These are phyloP conservation scores for Crithidia fasciculata DNA, from an alignment of 208 protist species.

Conservation along the genomic window DNA sequence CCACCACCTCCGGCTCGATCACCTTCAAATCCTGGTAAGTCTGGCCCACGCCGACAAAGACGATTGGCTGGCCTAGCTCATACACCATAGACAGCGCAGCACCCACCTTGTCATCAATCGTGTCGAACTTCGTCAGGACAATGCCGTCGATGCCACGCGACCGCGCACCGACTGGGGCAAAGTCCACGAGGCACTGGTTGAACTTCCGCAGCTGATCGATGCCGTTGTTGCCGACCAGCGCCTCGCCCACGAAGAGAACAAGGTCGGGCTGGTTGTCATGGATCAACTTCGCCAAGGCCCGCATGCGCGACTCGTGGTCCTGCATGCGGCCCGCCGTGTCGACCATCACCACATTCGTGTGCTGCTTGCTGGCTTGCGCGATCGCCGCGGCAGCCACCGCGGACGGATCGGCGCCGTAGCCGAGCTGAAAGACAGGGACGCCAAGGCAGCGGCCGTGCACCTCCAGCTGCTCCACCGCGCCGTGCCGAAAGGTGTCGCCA, in stretches of 20 bases:
- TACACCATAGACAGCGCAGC: slow-evolving; percentile 99
- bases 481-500: slow-evolving; percentile 99
- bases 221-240: slow-evolving; percentile 99
- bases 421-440: slow-evolving; percentile 95
- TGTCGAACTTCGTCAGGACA: slow-evolving; percentile 99
- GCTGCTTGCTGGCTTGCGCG: slow-evolving; percentile 78
- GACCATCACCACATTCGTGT: slow-evolving; percentile 98
- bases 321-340: slow-evolving; percentile 99
- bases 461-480: slow-evolving; percentile 99
- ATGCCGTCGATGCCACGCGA: slow-evolving; percentile 99
- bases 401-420: slow-evolving; percentile 97
- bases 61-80: slow-evolving; percentile 98
- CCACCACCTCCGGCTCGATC: slow-evolving; percentile 96
- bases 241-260: slow-evolving; percentile 99
- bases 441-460: slow-evolving; percentile 94
- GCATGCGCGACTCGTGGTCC: slow-evolving; percentile 99
- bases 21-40: slow-evolving; percentile 97
- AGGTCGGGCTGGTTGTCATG: slow-evolving; percentile 97
- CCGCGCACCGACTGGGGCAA: slow-evolving; percentile 69
- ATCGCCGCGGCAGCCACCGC: slow-evolving; percentile 95
- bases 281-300: slow-evolving; percentile 97
- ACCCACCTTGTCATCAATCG: slow-evolving; percentile 99
- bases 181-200: slow-evolving; percentile 96
- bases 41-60: slow-evolving; percentile 99
- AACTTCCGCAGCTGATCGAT: slow-evolving; percentile 99